Percentiles rank a stretch among this genome's conserved stretches.
Evolutionary conservation across 2,329 filamentous ascomycete genomes (phyloP).

Genomic region (Trichoderma brevicompactum): DNA sequence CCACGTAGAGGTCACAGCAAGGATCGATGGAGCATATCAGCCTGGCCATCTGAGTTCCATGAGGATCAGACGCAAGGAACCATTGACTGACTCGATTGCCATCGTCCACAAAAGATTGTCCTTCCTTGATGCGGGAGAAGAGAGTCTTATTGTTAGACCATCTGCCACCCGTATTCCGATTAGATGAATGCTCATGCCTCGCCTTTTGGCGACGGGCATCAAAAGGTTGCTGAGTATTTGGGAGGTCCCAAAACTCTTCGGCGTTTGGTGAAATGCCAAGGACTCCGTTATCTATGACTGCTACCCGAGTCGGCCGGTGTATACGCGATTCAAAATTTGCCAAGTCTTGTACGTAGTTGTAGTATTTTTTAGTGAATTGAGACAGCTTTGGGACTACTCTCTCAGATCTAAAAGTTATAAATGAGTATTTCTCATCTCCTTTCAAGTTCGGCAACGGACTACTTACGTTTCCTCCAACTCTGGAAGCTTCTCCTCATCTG

Average conservation of each 20-base stretch:
- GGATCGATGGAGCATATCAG: conserved; percentile 6
- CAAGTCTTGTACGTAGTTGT: background rate
- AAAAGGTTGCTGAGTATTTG: background rate
- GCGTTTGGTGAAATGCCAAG: background rate
- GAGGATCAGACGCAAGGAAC: background rate
- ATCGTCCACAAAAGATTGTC: conserved; percentile 1
- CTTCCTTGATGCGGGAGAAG: background rate
- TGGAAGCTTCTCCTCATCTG: background rate
- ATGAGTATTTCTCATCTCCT: background rate
- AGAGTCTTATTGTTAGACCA: background rate
- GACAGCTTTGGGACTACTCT: background rate
- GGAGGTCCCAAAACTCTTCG: background rate
- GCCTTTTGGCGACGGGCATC: background rate
- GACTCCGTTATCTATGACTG: conserved; percentile 13
- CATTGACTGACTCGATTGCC: background rate
- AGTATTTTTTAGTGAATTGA: background rate
- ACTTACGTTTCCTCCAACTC: background rate
- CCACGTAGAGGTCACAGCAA: background rate
- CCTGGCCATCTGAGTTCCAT: conserved; percentile 7
- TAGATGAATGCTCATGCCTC: background rate
- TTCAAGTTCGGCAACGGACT: background rate
- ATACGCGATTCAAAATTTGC: no score
- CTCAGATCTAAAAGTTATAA: background rate
- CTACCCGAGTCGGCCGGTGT: background rate
- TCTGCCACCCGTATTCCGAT: background rate